Conservation (phyloP, 805 yeast genomes). For the Wickerhamomyces kurtzmanii region DNA sequence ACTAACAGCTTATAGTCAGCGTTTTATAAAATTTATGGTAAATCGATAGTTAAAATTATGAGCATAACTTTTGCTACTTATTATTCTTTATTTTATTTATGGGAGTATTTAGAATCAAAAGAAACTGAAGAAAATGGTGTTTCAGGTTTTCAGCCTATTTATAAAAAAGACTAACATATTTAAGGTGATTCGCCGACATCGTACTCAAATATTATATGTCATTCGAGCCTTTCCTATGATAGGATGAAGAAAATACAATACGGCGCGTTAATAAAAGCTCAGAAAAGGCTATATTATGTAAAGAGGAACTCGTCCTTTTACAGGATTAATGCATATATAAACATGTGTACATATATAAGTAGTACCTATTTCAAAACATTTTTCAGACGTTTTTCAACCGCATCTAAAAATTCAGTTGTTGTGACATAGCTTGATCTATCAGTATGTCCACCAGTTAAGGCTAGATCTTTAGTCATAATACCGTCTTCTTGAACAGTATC, state of each 20-base stretch:
- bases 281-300: too few species aligned
- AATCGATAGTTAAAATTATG: constrained; percentile 35
- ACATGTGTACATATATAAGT: too few species aligned
- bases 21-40: constrained; percentile 36
- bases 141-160: too few species aligned
- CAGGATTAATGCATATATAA: too few species aligned
- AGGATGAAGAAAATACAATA: too few species aligned
- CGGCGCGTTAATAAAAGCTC: too few species aligned
- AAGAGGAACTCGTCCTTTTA: too few species aligned
- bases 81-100: constrained; percentile 31
- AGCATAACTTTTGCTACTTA: constrained; percentile 34
- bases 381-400: constrained; percentile 55
- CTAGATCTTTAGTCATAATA: constrained; percentile 77
- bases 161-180: too few species aligned
- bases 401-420: constrained; percentile 69
- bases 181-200: too few species aligned
- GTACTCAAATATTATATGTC: too few species aligned
- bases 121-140: constrained; percentile 8
- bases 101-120: constrained; percentile 30
- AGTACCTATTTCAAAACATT: constrained; percentile 15
- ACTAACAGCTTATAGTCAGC: too few species aligned
- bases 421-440: constrained; percentile 57
- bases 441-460: constrained; percentile 57
- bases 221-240: too few species aligned
- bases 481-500: constrained; percentile 69